Percentiles rank a stretch among this genome's conserved stretches.
These are phyloP conservation scores for Ogataea henricii DNA, from an alignment of 805 yeast genomes.

Conservation along the genomic window DNA sequence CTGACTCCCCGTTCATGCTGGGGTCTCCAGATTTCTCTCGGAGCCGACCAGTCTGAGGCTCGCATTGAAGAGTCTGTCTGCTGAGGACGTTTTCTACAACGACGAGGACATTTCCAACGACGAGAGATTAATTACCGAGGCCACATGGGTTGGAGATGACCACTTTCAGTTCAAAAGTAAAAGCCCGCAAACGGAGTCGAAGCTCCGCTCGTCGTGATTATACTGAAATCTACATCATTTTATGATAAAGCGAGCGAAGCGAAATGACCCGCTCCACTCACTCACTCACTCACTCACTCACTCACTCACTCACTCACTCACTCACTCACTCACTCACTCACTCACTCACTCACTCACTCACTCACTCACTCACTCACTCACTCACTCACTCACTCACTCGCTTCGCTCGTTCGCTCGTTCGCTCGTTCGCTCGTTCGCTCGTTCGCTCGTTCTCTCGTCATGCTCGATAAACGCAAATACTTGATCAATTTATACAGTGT, in stretches of 20 bases:
- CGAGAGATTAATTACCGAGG: conserved; percentile 62
- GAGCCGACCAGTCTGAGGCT: no score
- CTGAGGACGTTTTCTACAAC: conserved; percentile 43
- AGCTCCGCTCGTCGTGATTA: no score
- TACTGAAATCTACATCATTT: no score
- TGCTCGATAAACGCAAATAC: neutral
- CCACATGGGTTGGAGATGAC: conserved; percentile 64
- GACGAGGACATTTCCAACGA: conserved; percentile 41
- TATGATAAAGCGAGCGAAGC: no score
- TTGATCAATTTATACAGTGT: neutral
- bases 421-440: neutral
- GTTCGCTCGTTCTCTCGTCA: neutral
- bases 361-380: neutral
- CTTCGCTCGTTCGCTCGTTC: neutral
- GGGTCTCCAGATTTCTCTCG: no score
- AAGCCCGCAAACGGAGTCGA: no score
- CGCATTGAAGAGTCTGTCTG: conserved; percentile 22
- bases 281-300: no score
- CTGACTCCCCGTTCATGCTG: no score
- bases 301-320: no score
- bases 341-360: no score
- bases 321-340: no score
- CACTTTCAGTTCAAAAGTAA: conserved; percentile 55
- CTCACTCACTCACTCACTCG: neutral
- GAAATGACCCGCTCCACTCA: no score